Evolutionary conservation across 164 flowering plant species (phyloP).

Genomic region (Piper betle): DNA sequence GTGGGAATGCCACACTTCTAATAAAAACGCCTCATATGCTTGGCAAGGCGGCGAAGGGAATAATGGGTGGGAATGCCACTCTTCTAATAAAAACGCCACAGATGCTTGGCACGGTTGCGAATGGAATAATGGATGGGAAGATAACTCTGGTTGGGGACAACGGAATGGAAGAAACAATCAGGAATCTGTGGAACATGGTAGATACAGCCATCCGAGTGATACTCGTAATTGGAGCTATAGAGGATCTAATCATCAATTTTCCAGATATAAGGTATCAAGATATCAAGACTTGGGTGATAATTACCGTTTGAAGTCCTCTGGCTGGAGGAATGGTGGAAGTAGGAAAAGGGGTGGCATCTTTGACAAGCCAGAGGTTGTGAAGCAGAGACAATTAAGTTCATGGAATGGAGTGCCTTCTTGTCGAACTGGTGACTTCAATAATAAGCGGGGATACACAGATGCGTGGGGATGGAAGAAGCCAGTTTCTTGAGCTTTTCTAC

Average conservation of each 20-base stretch:
- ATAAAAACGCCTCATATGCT: too few relatives aligned
- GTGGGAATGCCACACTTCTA: too few relatives aligned
- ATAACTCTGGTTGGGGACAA: constrained; percentile 6
- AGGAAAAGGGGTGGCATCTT: constrained; percentile 19
- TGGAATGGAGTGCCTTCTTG: not conserved
- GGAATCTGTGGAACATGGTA: constrained; percentile 9
- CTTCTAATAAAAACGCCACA: too few relatives aligned
- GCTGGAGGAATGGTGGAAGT: constrained; percentile 20
- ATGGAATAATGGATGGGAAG: not conserved
- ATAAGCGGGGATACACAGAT: not conserved
- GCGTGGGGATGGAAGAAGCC: not conserved
- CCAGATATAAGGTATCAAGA: constrained; percentile 27
- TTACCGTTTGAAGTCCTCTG: constrained; percentile 9
- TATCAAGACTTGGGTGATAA: constrained; percentile 16
- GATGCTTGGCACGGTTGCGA: too few relatives aligned
- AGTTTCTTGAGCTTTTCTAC: not conserved
- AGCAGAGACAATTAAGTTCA: not conserved
- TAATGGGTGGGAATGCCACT: too few relatives aligned
- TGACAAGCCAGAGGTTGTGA: constrained; percentile 8
- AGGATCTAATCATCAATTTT: constrained; percentile 23
- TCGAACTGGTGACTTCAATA: not conserved
- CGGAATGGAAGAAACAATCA: constrained; percentile 6
- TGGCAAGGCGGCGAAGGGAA: too few relatives aligned
- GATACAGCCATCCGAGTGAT: constrained; percentile 13
- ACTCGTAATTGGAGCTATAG: constrained; percentile 14